Percentiles rank a stretch among this genome's conserved stretches.
Evolutionary conservation across 306 rosid species (phyloP).

Genomic region (Medicago ruthenica): DNA sequence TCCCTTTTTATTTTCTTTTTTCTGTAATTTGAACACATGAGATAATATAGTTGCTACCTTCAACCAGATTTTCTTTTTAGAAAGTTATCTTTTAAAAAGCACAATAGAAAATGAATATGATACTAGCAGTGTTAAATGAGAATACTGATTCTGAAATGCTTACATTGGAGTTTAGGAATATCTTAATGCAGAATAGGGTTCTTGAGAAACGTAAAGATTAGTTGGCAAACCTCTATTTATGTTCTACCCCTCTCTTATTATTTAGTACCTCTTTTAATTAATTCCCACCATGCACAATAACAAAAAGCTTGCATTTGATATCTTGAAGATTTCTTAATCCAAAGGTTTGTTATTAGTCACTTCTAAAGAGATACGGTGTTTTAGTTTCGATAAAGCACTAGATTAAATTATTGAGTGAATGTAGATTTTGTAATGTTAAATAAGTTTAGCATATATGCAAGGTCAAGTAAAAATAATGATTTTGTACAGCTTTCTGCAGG

Average conservation of each 20-base stretch:
- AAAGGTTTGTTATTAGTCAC: neutral
- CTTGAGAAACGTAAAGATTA: neutral
- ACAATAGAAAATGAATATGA: constrained; percentile 25
- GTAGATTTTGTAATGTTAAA: neutral
- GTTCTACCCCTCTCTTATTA: neutral
- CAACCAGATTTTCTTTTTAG: constrained; percentile 22
- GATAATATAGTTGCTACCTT: constrained; percentile 32
- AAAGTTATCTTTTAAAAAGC: constrained; percentile 16
- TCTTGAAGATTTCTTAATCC: neutral
- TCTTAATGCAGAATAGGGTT: neutral
- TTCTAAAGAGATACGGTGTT: neutral
- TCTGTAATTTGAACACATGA: constrained; percentile 1
- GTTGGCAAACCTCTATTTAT: neutral
- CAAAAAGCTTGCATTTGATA: too few species aligned
- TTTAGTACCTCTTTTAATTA: neutral
- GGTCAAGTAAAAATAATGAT: too few species aligned
- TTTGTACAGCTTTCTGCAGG: neutral
- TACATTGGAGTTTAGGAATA: neutral
- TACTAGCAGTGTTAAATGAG: neutral
- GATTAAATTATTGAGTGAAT: neutral
- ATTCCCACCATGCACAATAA: neutral
- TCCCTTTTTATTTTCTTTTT: neutral
- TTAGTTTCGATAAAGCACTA: neutral
- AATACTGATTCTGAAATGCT: constrained; percentile 1
- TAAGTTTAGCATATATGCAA: neutral